Percentiles rank a stretch among this genome's conserved stretches.
Evolutionary conservation across 257 asterid genomes (phyloP).

Genomic region (Solanum phureja): DNA sequence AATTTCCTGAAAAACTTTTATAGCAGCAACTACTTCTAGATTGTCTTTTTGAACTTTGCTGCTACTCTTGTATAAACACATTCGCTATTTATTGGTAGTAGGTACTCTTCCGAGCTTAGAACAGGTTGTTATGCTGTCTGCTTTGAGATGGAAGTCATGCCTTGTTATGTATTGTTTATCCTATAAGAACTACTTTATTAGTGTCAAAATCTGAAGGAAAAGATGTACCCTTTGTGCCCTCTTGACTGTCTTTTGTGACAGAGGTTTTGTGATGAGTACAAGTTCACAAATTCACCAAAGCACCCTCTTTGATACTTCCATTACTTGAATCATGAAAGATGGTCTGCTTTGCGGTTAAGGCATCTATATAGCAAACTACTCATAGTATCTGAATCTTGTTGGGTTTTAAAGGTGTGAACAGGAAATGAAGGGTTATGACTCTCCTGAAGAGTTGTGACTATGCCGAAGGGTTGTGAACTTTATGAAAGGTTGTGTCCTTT

Average conservation of each 20-base stretch:
- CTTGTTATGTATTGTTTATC: neutral
- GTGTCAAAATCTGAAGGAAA: neutral
- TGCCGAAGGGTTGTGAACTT: no score
- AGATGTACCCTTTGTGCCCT: neutral
- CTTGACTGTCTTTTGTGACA: neutral
- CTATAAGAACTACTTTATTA: neutral
- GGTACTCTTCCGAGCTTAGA: neutral
- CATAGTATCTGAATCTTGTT: no score
- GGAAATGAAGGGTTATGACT: no score
- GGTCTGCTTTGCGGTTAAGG: no score
- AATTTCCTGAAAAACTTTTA: conserved; percentile 69
- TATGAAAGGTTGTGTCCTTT: no score
- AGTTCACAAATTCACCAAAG: neutral
- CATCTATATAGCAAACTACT: no score
- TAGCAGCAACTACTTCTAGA: conserved; percentile 63
- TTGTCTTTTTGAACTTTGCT: neutral
- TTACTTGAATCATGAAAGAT: no score
- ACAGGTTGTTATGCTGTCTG: neutral
- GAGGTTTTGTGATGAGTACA: neutral
- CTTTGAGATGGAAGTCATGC: neutral
- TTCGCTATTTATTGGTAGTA: neutral
- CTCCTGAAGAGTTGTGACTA: no score
- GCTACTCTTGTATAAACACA: neutral
- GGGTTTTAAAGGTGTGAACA: no score
- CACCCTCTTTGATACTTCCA: no score